Evolutionary conservation across 1,139 yeast genomes (phyloP).

Genomic region (Lodderomyces beijingensis): DNA sequence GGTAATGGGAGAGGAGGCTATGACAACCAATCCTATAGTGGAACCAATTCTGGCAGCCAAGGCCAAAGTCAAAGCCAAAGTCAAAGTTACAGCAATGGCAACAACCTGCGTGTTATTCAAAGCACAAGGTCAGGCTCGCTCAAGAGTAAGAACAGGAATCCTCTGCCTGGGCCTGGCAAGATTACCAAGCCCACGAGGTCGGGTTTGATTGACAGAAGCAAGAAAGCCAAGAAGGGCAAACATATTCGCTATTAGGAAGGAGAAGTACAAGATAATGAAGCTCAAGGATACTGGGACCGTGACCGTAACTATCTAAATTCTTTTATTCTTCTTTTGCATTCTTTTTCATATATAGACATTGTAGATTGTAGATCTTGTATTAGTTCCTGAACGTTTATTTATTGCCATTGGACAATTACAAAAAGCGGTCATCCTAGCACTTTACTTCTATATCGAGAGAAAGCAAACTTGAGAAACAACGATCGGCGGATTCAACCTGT

Average conservation of each 20-base stretch:
- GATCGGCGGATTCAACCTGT: too few relatives aligned
- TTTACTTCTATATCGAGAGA: too few relatives aligned
- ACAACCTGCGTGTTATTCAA: constrained; percentile 3
- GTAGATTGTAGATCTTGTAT: constrained; percentile 1
- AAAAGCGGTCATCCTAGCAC: too few relatives aligned
- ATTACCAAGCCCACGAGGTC: constrained; percentile 16
- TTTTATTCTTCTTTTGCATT: neutral
- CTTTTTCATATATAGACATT: constrained; percentile 2
- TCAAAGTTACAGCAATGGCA: neutral
- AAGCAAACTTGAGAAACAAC: too few relatives aligned
- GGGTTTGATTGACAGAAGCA: constrained; percentile 17
- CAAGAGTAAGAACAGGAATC: too few relatives aligned
- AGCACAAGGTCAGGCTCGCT: constrained; percentile 22
- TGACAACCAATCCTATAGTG: constrained; percentile 10
- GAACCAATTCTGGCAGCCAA: constrained; percentile 6
- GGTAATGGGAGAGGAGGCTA: constrained; percentile 5
- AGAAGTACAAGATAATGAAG: neutral
- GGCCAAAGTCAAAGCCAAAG: neutral
- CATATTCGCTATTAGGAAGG: constrained; percentile 4
- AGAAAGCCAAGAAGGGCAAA: constrained; percentile 11
- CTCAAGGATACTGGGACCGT: too few relatives aligned
- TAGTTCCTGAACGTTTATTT: too few relatives aligned
- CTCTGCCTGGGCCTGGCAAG: too few relatives aligned
- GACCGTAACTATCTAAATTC: neutral
- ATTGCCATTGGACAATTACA: too few relatives aligned